Conservation (phyloP, 2,329 filamentous ascomycete species). For the Colletotrichum liaoningense region DNA sequence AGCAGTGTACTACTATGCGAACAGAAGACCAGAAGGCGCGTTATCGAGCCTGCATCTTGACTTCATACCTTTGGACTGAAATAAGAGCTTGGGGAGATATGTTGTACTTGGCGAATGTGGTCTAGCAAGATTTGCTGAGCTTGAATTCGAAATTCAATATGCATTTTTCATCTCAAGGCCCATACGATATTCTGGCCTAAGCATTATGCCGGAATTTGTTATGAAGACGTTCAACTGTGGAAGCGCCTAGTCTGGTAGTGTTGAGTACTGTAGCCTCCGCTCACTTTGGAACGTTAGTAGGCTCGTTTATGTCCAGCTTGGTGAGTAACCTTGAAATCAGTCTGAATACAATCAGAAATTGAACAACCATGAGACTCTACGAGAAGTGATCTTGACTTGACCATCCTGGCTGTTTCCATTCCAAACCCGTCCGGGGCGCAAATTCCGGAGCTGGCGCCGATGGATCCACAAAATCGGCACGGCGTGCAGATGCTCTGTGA, state of each 20-base stretch:
- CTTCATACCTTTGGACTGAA: background rate
- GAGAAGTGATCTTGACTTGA: background rate
- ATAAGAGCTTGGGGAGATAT: background rate
- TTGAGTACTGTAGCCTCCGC: too few relatives aligned
- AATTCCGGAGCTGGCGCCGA: slow-evolving; percentile 8
- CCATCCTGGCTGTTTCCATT: background rate
- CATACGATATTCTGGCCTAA: too few relatives aligned
- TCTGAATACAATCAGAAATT: too few relatives aligned
- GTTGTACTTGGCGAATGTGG: background rate
- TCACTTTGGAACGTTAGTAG: too few relatives aligned
- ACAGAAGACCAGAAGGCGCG: background rate
- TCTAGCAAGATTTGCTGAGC: too few relatives aligned
- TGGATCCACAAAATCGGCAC: background rate
- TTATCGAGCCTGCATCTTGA: background rate
- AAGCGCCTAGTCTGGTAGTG: too few relatives aligned
- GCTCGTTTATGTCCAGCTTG: too few relatives aligned
- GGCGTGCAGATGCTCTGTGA: background rate
- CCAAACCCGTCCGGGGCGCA: background rate
- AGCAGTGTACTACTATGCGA: background rate
- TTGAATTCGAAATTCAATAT: too few relatives aligned
- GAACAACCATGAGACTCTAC: background rate
- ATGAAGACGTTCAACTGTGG: too few relatives aligned
- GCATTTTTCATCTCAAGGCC: too few relatives aligned
- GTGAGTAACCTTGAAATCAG: too few relatives aligned
- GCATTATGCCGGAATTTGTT: too few relatives aligned